Conservation (phyloP, 495 filamentous ascomycete genomes). For the Xylaria venustula region DNA sequence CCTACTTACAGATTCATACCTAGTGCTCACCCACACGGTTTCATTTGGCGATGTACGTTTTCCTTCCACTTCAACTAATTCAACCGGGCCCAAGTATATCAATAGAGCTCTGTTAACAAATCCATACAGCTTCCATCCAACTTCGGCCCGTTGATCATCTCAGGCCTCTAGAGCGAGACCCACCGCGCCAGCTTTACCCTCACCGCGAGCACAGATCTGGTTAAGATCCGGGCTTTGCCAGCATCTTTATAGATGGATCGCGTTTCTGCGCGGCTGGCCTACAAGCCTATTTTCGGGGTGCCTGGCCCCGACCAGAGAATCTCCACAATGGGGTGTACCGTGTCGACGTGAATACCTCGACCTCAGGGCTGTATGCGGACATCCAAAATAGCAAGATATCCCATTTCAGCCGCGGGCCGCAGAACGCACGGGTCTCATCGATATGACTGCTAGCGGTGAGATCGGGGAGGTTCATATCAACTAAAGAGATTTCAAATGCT, state of each 20-base stretch:
- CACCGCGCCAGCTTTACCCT: neutral
- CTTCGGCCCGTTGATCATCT: neutral
- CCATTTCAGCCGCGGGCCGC: neutral
- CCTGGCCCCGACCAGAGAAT: neutral
- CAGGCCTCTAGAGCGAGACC: neutral
- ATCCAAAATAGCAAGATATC: neutral
- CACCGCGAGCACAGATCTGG: neutral
- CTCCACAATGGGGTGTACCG: neutral
- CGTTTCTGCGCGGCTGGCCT: neutral
- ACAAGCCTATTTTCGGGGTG: neutral
- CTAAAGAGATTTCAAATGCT: too few relatives aligned
- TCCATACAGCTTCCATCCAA: neutral
- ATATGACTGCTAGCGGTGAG: neutral
- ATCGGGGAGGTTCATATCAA: neutral
- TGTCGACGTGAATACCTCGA: neutral
- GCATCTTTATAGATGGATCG: neutral
- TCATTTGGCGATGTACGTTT: neutral
- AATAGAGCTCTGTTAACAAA: neutral
- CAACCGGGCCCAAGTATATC: neutral
- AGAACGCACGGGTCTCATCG: neutral
- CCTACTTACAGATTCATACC: neutral
- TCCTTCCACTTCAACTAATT: neutral
- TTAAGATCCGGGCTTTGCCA: neutral
- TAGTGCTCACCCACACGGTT: neutral
- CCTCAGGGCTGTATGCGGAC: neutral